Evolutionary conservation across 2,329 filamentous ascomycete genomes (phyloP), one percentile per base, ranked within the genome.

Genomic region (Knufia fluminis): DNA sequence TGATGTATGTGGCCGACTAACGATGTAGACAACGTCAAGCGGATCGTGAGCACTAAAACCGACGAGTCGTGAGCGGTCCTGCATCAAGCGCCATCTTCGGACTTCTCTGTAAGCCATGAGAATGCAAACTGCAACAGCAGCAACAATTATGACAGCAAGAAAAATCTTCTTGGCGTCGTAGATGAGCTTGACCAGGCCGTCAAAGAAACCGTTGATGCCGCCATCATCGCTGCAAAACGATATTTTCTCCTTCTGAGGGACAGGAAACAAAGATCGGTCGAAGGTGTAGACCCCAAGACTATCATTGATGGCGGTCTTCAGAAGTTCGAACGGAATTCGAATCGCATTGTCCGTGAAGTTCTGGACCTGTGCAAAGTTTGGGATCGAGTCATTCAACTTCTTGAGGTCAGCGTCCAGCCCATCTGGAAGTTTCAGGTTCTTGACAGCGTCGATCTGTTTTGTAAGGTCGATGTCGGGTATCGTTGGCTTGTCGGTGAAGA

Each of bases 191-290:
- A 80, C 79, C 1, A 97, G 73, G 10, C 74, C 74, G 50, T 82
- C 71, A 66, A 98, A 98, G 72, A 97, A 97, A 55, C 82, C 74
- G 61, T 83, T 80, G 66, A 98, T 85, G 26, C 78, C 80, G 56
- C 86, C 77, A 68, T 92, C 88, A 62, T 88, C 80, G 36, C 87
- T 87, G 71, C 92, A 98, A 70, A 98, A 97, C 1, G 77, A 83
- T 47, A 98, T 73, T 32, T 80, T 71, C 66, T 94, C 77, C 70
- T 94, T 95, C 59, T 83, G 71, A 1, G 92, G 89, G 2, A 95
- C 76, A 0, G 90, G 88, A 59, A 98, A 91, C 8, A 84, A 68
- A 10, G 79, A 78, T 14, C 81, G 76, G 63, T 96, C 80, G 63
- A 97, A 94, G 26, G 73, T 76, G 72, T 89, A 97, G 54, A 72